Base-by-base conservation (phyloP, 495 filamentous ascomycete species). In the Saxispiralis lemnorum region DNA sequence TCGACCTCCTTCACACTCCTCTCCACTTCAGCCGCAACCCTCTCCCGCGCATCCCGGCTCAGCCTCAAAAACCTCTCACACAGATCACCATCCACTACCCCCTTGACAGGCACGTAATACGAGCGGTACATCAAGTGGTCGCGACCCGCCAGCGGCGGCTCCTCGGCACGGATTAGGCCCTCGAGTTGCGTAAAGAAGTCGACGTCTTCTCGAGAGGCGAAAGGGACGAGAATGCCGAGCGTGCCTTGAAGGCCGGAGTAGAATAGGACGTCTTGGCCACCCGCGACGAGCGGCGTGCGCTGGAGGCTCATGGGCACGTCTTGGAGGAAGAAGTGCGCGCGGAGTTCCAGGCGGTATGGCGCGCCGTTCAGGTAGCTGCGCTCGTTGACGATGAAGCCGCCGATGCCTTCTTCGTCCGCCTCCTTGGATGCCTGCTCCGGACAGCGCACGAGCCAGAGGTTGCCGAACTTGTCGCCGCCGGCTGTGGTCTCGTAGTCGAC, bases 41-140 rank as follows among this genome's bases (percentile, higher is more conserved):
- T 87, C 63, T 83, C 76, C 70, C 93, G 93, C 64, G 78, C 83
- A 55, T 94, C 85, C 47, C 73, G 79, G 28, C 79, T 69, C 47
- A 96, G 64, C 38, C 86, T 59, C 40, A 79, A 72, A 59, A 84
- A 99, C 55, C 83, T 71, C 67, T 99, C 92, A 56, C 87, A 93
- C 47, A 99, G 66, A 66, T 99, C 92, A n/a, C 92, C 92, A 61
- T 99, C 92, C 56, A 99, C 92, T 20, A 93, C 76, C 0, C 84
- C 84, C 69, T 99, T 99, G 12, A 89, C 83, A 1, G 92, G 92
- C n/a, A 80, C 83, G 58, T 99, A 96, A 57, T 96, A 99, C 36
- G 85, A 75, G 42, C 92, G 70, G 55, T 93, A 99, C 37, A 93
- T 88, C 21, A 97, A 61, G 61, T 97, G 89, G 59, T 96, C 92